Conservation (phyloP, 257 asterid species). For the Capsicum chinense region DNA sequence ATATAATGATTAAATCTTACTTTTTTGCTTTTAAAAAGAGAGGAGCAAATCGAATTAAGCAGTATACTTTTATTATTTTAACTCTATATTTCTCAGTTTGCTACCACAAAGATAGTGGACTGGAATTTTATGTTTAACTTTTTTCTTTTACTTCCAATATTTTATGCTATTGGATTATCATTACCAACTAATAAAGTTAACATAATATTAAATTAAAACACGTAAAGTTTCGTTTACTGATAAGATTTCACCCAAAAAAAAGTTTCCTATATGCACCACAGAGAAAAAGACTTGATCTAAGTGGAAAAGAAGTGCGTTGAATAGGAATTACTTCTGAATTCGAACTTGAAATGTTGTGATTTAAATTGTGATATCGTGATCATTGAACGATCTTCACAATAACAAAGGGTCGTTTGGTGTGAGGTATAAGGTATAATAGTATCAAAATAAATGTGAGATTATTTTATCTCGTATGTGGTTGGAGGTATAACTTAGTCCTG, state of each 20-base stretch:
- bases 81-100: not conserved
- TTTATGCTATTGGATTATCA: constrained; percentile 5
- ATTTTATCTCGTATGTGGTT: no score
- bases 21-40: constrained; percentile 23
- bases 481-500: no score
- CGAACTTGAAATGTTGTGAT: not conserved
- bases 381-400: not conserved
- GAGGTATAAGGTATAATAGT: no score
- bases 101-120: constrained; percentile 17
- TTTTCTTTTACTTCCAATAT: not conserved
- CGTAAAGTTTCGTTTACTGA: not conserved
- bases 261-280: not conserved
- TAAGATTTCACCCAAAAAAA: not conserved
- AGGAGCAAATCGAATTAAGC: constrained; percentile 23
- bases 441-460: no score
- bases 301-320: not conserved
- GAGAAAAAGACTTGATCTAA: not conserved
- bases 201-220: not conserved
- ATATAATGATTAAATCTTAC: constrained; percentile 25
- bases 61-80: not conserved
- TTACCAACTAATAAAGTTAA: not conserved
- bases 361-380: not conserved
- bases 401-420: no score
- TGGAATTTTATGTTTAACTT: constrained; percentile 6
- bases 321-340: not conserved